Percentiles rank a stretch among this genome's conserved stretches.
These are phyloP conservation scores for Oryza meridionalis DNA, from an alignment of 176 grass and related monocot genomes.

Conservation along the genomic window DNA sequence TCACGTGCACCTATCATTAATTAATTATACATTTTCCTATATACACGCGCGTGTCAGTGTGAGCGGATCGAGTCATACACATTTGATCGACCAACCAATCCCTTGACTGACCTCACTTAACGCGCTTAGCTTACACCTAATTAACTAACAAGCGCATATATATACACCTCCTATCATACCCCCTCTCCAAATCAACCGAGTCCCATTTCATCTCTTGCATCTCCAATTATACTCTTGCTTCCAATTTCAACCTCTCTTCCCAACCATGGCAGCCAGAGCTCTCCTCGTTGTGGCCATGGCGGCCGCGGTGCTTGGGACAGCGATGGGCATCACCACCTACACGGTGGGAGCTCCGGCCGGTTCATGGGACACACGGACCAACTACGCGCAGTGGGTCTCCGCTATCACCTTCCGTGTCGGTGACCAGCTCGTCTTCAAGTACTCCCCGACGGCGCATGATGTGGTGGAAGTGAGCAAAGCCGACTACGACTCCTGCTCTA, in stretches of 20 bases:
- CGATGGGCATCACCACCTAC: conserved; percentile 20
- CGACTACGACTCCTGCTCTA: conserved; percentile 31
- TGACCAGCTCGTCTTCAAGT: conserved; percentile 31
- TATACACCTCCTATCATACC: background rate
- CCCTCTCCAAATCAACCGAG: background rate
- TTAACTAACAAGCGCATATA: background rate
- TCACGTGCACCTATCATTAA: background rate
- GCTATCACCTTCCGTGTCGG: background rate
- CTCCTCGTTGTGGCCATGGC: background rate
- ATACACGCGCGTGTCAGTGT: no score
- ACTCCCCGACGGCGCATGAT: conserved; percentile 37
- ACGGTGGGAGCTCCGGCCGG: conserved; percentile 12
- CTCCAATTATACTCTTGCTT: background rate
- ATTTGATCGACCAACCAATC: background rate
- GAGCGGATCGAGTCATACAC: background rate
- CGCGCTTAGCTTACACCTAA: conserved; percentile 6
- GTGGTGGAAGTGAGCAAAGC: conserved; percentile 42
- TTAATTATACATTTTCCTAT: background rate
- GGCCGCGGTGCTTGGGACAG: background rate
- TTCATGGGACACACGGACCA: conserved; percentile 18
- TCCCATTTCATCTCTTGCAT: no score
- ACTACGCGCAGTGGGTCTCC: conserved; percentile 11
- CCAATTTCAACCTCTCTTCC: background rate
- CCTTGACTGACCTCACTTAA: background rate
- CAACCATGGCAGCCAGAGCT: background rate